Base-by-base conservation (phyloP, 345 rosid species). In the Schrenkiella parvula region DNA sequence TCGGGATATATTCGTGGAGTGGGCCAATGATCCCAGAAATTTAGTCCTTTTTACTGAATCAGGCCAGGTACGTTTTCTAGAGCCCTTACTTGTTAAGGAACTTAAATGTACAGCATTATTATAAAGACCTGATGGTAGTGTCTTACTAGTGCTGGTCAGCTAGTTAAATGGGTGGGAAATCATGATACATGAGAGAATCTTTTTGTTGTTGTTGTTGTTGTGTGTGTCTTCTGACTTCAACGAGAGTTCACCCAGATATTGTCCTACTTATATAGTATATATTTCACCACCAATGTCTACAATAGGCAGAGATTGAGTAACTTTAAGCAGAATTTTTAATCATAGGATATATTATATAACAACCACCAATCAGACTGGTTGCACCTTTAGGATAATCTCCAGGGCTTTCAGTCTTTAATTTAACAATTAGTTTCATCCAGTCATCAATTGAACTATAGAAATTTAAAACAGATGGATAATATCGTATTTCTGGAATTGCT, bases 1-100 rank as follows among this genome's bases (percentile, higher is more conserved):
- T 78, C 99, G 89, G 68, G 97, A 91, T 73, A 91, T 95, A 77
- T 91, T 95, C 59, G 96, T 87, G 65, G 96, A 95, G 56, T 95
- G 96, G 99, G 97, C 97, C 13, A 79, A 85, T 70, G 99, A 91
- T 80, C 79, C 75, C 17, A 91, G 79, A 82, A 95, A 91, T 81
- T 87, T 89, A 18, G 88, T 91, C 47, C 92, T 95, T 50, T 95
- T 95, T 80, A 89, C 97, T 5, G 99, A 95, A 81, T 87, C 90
- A 83, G 97, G 99, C 81, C 99, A 95, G 89, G 99, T 95, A 75
- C 11, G 41, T 52, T 50, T 47, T 44, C 29, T 39, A 18, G 55
- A 26, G 17, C 54, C 18, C 29, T 54, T 72, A 9, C 8, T 66
- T 25, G 26, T 17, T 34, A 37, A 56, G 25, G 13, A 66, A 25